Base-by-base conservation (phyloP, 2,329 filamentous ascomycete genomes). In the Onygena corvina region DNA sequence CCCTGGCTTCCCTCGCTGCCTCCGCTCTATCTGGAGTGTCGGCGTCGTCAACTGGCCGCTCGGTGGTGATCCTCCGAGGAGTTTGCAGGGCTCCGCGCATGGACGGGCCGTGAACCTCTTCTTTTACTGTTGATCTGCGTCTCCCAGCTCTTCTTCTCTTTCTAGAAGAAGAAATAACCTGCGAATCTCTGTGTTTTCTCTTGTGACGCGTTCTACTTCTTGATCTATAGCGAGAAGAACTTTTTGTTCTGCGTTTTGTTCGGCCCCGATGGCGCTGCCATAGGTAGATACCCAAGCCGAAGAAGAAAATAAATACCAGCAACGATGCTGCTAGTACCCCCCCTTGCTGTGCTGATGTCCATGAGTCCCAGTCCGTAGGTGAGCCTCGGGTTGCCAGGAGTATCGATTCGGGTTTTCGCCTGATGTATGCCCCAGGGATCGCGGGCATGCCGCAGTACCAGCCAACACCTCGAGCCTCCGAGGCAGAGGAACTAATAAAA, bases 281-380 rank as follows among this genome's bases (percentile, higher is more conserved):
- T 6, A 50, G 25, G 16, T 49, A 58, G 21, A 52, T 34, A 8
- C 54, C 42, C n/a, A 59, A 20, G 12, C 25, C 54, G n/a, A 59
- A 30, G 12, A 61, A 36, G 45, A 61, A 47, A 12, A 60, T 14
- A 4, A 56, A 56, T 5, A 54, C 51, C 2, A 62, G 48, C 25
- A 60, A 53, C 12, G 57, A 54, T 3, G 56, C 59, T 5, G 58
- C 58, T 8, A 63, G 57, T 12, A 63, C 50, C 7, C 61, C 61
- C 9, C 54, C 60, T 53, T 58, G 59, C 45, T 56, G 53, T 11
- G 53, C 55, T 7, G 49, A 49, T 16, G 56, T 56, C 61, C 61
- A 63, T 14, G 51, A 56, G 49, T 59, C 27, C 59, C 59, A 61
- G 14, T 54, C 53, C 12, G 42, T 31, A 3, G 47, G 14, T 14